Base-by-base conservation (phyloP, 441 rosid species). In the Hura crepitans region DNA sequence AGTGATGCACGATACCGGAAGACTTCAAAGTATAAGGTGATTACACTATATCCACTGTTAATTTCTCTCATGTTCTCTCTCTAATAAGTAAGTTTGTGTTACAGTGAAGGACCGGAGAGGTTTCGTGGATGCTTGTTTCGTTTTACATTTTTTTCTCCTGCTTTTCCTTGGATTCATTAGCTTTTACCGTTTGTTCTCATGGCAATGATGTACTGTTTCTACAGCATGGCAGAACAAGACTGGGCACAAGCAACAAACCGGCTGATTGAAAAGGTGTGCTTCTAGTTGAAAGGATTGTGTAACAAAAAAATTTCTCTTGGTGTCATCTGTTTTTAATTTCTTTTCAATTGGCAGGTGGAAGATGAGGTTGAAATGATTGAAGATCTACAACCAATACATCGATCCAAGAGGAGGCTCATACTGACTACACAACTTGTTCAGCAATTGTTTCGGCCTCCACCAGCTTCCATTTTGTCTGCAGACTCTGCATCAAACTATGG, bases 241-340 rank as follows among this genome's bases (percentile, higher is more conserved):
- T 92, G 99, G 99, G 89, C 89, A 12, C 79, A 78, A 72, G 88
- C 85, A 23, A 78, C 89, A 68, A 86, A 88, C 75, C 83, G 88
- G 31, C 78, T 87, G 78, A 64, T 73, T 74, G 96, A 92, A 85
- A 95, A 92, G 88, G 99, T 92, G 68, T 63, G 81, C 76, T 49
- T 72, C 65, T 67, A 47, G 49, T 51, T 55, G 11, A 22, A 68
- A 42, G 46, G 46, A 42, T 42, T 42, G 46, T 42, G 13, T 42
- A 42, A 42, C 13, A 2, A 42, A 42, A 42, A 10, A 9, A 9
- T 42, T 42, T 12, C 13, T 14, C 8, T 37, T 37, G 8, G 12
- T 42, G 1, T 42, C 46, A 42, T 42, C 46, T 42, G 13, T 42
- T 42, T 11, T 42, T 9, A 42, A 10, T 69, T 55, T 62, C 69